Base-by-base conservation (phyloP, 768 basidiomycete genomes). In the Tylopilus plumbeoviolaceoides region DNA sequence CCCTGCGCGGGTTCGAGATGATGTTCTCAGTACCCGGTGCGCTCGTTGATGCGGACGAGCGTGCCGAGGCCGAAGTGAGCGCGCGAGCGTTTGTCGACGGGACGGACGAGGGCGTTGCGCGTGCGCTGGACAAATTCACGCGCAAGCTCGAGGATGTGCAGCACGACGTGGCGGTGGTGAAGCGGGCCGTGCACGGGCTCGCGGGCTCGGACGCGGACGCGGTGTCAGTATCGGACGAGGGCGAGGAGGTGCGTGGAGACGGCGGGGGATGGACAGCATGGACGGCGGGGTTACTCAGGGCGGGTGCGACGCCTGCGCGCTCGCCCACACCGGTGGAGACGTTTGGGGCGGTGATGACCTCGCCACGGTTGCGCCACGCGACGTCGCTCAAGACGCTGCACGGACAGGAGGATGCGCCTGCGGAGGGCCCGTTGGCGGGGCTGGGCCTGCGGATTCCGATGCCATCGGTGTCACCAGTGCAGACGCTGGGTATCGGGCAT, bases 161-260 rank as follows among this genome's bases (percentile, higher is more conserved):
- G 55, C 86, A 91, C 55, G 90, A 92, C 63, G 82, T 91, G 41
- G 85, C 84, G 0, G 75, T 75, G 7, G 70, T 91, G 54, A 89
- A 90, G 65, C 73, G 74, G 12, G 75, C 76, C 0, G 58, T 84
- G 30, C 77, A 87, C 56, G 81, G 80, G 44, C 66, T 58, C 14
- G 27, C 49, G n/a, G 33, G 51, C 42, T 12, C 5, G 4, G 62
- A 50, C 1, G 55, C 15, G 7, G 55, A 15, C 14, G 33, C 27
- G 4, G 27, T 28, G 27, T 4, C 2, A 15, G n/a, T n/a, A n/a
- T n/a, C n/a, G n/a, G 36, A n/a, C n/a, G 17, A 17, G 36, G n/a
- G n/a, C 1, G 53, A 1, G 3, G 49, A 38, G 5, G 31, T 15
- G 0, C 25, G 2, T 1, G 47, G 12, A 1, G 28, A 20, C 23